These are phyloP conservation scores for Spathaspora passalidarum DNA, from an alignment of 805 yeast species.

Conservation along the genomic window DNA sequence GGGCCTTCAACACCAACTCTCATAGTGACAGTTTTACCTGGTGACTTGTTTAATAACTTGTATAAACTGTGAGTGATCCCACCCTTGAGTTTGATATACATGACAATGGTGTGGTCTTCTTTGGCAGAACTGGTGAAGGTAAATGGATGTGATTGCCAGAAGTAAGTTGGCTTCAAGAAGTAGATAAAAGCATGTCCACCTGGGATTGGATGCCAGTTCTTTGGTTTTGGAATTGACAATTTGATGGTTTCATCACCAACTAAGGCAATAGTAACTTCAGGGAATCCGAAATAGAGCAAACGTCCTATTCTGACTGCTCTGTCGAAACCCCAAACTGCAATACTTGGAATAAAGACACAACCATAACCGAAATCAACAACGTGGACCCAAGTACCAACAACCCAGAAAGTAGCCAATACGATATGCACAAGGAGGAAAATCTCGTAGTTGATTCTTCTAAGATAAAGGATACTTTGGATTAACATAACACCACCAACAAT, in stretches of 20 bases:
- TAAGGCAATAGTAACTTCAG: slow-evolving; percentile 26
- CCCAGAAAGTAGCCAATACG: slow-evolving; percentile 34
- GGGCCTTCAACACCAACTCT: slow-evolving; percentile 61
- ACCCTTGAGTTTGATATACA: slow-evolving; percentile 35
- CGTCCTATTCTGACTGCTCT: slow-evolving; percentile 27
- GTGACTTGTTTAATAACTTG: slow-evolving; percentile 21
- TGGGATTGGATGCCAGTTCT: slow-evolving; percentile 34
- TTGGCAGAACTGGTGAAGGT: slow-evolving; percentile 29
- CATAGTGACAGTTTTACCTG: slow-evolving; percentile 24
- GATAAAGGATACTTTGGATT: slow-evolving; percentile 28
- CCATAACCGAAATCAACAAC: slow-evolving; percentile 33
- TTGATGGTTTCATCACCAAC: slow-evolving; percentile 36
- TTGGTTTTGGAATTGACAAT: slow-evolving; percentile 34
- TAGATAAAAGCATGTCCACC: slow-evolving; percentile 42
- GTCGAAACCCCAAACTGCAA: slow-evolving; percentile 38
- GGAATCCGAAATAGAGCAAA: slow-evolving; percentile 32
- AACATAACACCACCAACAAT: slow-evolving; percentile 27
- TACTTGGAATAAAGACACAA: slow-evolving; percentile 26
- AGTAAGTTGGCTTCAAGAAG: slow-evolving; percentile 30
- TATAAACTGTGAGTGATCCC: slow-evolving; percentile 35
- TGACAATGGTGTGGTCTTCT: slow-evolving; percentile 18
- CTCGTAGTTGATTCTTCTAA: slow-evolving; percentile 38
- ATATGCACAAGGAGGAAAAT: slow-evolving; percentile 33
- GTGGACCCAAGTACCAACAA: slow-evolving; percentile 46
- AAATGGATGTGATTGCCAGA: slow-evolving; percentile 46